A percentile compares a stretch with the other conserved stretches of the same genome.
Evolutionary conservation across 2,329 filamentous ascomycete genomes (phyloP).

Genomic region (Magnaporthiopsis poae): DNA sequence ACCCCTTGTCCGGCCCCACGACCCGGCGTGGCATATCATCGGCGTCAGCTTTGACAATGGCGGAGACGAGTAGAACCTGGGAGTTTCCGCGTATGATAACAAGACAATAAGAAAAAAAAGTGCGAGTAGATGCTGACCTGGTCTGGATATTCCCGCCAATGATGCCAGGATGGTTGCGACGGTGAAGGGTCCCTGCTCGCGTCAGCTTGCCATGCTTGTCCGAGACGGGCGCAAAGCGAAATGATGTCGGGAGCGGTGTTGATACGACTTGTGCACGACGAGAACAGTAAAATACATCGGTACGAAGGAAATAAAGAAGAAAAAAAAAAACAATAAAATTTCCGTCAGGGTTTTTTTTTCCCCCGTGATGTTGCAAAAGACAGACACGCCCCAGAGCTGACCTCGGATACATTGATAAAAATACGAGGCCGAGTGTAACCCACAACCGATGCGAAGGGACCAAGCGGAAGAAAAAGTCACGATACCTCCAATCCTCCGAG

Average conservation of each 20-base stretch:
- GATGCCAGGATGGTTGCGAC: not conserved
- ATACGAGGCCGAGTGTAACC: not conserved
- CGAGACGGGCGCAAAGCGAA: too few relatives aligned
- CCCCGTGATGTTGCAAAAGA: not conserved
- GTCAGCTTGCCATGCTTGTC: too few relatives aligned
- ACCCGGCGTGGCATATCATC: not conserved
- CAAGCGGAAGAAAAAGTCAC: not conserved
- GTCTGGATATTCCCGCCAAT: not conserved
- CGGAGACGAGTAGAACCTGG: not conserved
- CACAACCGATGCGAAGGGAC: not conserved
- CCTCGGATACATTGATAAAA: not conserved
- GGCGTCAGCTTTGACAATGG: not conserved
- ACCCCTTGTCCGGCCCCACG: not conserved
- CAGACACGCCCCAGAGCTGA: not conserved
- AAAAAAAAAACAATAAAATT: too few relatives aligned
- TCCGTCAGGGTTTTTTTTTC: not conserved
- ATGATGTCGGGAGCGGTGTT: too few relatives aligned
- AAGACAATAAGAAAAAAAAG: too few relatives aligned
- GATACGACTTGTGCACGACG: too few relatives aligned
- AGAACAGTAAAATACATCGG: too few relatives aligned
- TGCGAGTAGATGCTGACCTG: not conserved
- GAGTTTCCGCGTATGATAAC: not conserved
- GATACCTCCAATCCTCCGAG: not conserved
- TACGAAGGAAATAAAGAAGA: too few relatives aligned
- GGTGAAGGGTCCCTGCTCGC: not conserved